phyloP scores from a whole-genome alignment of 2,329 filamentous ascomycete species.

The Arthrinium phaeospermum region DNA sequence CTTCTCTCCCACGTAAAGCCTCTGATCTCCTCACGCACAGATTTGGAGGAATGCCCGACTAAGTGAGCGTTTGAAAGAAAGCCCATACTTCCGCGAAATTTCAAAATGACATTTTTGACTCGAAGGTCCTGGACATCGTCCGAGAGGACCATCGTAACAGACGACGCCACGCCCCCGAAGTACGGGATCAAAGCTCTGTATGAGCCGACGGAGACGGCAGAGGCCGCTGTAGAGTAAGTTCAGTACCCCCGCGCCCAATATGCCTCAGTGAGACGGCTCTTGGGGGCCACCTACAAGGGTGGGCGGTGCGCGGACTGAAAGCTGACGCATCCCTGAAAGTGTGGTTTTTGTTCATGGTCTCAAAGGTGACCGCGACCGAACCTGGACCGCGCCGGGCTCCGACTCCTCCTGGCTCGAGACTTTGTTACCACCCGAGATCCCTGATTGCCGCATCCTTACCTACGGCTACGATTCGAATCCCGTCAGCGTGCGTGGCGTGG shows the following conservation, averaged over 20 bases:
- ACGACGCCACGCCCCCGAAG: neutral
- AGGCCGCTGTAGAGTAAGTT: neutral
- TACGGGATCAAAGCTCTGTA: neutral
- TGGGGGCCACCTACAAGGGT: neutral
- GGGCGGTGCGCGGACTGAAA: no score
- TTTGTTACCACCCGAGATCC: slow-evolving; percentile 40
- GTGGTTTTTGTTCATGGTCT: slow-evolving; percentile 47
- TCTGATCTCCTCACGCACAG: neutral
- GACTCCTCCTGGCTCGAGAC: slow-evolving; percentile 40
- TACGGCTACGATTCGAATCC: slow-evolving; percentile 6
- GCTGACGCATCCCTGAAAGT: neutral
- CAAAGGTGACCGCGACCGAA: slow-evolving; percentile 42
- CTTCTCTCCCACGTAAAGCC: neutral
- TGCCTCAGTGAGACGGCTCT: no score
- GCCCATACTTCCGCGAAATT: neutral
- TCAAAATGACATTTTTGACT: neutral
- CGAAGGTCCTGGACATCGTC: neutral
- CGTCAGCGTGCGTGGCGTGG: neutral
- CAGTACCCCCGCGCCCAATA: neutral
- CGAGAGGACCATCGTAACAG: neutral
- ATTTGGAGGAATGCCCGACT: neutral
- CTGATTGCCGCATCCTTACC: neutral
- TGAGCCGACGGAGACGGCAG: neutral
- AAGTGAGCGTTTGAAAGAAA: neutral
- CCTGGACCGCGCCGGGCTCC: slow-evolving; percentile 39